phyloP scores from a whole-genome alignment of 176 grass and related monocot species.

The Zoysia japonica region DNA sequence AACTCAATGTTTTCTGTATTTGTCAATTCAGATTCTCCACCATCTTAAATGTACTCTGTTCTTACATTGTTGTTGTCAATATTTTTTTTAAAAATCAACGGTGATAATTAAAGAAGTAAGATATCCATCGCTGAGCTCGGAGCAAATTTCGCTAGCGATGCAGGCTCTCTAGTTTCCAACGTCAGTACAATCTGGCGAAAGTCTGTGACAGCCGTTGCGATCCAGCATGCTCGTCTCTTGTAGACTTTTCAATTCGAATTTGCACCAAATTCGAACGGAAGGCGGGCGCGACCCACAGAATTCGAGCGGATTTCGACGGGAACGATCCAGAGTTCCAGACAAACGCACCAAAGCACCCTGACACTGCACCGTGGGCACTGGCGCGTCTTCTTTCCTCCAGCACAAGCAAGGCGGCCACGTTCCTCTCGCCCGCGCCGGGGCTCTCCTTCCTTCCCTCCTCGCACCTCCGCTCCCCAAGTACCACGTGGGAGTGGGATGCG shows the following conservation, averaged over 20 bases:
- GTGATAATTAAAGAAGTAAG: too few relatives aligned
- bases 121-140: too few relatives aligned
- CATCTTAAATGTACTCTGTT: not conserved
- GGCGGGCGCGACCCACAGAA: not conserved
- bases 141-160: too few relatives aligned
- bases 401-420: constrained; percentile 1
- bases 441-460: not conserved
- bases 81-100: too few relatives aligned
- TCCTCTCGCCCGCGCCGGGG: not conserved
- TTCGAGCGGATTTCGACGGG: not conserved
- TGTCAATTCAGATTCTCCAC: not conserved
- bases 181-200: too few relatives aligned
- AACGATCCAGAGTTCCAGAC: not conserved
- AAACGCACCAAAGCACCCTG: not conserved
- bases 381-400: not conserved
- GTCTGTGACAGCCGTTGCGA: too few relatives aligned
- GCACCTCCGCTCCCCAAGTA: not conserved
- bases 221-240: not conserved
- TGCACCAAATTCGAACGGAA: not conserved
- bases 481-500: constrained; percentile 51
- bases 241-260: too few relatives aligned
- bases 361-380: not conserved
- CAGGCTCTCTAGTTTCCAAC: too few relatives aligned
- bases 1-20: not conserved
- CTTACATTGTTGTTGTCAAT: too few relatives aligned